Evolutionary conservation across 2,329 filamentous ascomycete species (phyloP).

Genomic region (Fusarium sp.): DNA sequence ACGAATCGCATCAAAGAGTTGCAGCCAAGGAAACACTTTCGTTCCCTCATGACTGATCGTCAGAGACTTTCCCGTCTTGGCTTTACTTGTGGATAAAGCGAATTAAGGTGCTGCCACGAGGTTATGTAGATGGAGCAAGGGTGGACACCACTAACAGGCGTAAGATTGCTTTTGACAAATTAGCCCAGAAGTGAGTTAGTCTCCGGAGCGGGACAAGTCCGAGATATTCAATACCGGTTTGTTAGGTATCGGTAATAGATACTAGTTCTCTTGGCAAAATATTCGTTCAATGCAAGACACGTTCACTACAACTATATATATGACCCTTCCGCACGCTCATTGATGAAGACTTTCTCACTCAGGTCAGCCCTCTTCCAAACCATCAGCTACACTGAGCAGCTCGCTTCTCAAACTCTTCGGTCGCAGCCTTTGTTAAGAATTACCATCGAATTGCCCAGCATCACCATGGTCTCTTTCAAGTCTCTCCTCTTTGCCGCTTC

Average conservation of each 20-base stretch:
- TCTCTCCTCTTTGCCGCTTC: conserved; percentile 15
- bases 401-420: background rate
- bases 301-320: background rate
- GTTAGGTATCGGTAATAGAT: background rate
- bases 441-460: accelerated
- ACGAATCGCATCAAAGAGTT: conserved; percentile 6
- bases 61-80: conserved; percentile 2
- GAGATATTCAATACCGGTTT: background rate
- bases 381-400: background rate
- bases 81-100: background rate
- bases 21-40: background rate
- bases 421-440: background rate
- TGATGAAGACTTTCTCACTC: background rate
- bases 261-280: background rate
- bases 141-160: background rate
- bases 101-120: background rate
- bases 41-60: background rate
- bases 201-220: background rate
- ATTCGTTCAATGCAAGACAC: background rate
- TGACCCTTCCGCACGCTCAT: accelerated
- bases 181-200: background rate
- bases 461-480: conserved; percentile 21
- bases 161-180: conserved; percentile 1
- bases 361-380: background rate
- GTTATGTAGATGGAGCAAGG: background rate